These are phyloP conservation scores for Jamesozyma spencerorum DNA, from an alignment of 805 yeast genomes.

Conservation along the genomic window DNA sequence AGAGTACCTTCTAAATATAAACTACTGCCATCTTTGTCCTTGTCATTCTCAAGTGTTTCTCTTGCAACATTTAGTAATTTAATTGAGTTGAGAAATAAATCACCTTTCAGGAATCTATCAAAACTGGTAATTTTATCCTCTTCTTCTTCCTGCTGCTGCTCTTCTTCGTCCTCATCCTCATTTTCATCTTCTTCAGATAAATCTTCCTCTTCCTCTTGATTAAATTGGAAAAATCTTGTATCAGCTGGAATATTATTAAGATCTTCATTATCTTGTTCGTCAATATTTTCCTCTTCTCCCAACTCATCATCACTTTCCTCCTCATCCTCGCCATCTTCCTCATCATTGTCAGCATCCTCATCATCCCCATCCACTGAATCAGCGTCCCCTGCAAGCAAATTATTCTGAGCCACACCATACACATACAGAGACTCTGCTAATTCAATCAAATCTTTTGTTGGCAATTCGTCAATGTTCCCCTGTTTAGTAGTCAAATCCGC, in stretches of 20 bases:
- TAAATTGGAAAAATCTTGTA: slow-evolving; percentile 17
- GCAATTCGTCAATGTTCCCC: neutral
- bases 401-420: slow-evolving; percentile 7
- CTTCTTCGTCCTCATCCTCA: slow-evolving; percentile 6
- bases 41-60: neutral
- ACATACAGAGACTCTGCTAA: slow-evolving; percentile 4
- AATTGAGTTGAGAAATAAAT: slow-evolving; percentile 56
- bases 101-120: slow-evolving; percentile 11
- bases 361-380: slow-evolving; percentile 9
- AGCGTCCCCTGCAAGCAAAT: slow-evolving; percentile 7
- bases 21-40: slow-evolving; percentile 33
- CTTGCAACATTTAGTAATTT: slow-evolving; percentile 52
- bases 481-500: neutral
- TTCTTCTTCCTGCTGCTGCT: slow-evolving; percentile 6
- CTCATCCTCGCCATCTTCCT: slow-evolving; percentile 13
- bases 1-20: slow-evolving; percentile 43
- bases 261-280: slow-evolving; percentile 24
- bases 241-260: slow-evolving; percentile 41
- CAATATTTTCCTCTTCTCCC: slow-evolving; percentile 24
- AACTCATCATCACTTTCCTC: slow-evolving; percentile 17
- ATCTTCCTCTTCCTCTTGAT: slow-evolving; percentile 20
- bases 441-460: slow-evolving; percentile 2
- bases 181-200: slow-evolving; percentile 3
- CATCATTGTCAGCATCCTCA: slow-evolving; percentile 7
- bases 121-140: slow-evolving; percentile 2